phyloP scores from a whole-genome alignment of 164 flowering plant genomes.

The Stephania yunnanensis region DNA sequence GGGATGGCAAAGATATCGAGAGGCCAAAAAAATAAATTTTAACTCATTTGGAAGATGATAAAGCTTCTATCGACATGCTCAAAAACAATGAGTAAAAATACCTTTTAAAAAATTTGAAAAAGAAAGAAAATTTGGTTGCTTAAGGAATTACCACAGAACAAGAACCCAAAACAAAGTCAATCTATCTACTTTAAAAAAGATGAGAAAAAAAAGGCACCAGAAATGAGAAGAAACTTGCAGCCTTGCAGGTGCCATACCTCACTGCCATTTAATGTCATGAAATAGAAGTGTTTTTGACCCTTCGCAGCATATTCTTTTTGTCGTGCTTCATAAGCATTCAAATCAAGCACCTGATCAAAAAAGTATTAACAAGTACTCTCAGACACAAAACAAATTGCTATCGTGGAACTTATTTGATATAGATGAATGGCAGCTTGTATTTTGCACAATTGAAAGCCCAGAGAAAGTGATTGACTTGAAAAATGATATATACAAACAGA shows the following conservation, averaged over 20 bases:
- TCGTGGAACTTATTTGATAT: neutral
- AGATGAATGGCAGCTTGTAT: neutral
- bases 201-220: neutral
- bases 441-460: neutral
- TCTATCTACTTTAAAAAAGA: neutral
- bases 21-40: neutral
- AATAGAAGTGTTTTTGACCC: conserved; percentile 95
- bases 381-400: neutral
- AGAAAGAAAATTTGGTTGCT: neutral
- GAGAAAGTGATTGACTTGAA: neutral
- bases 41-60: neutral
- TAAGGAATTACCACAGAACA: neutral
- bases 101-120: neutral
- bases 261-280: conserved; percentile 93
- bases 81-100: neutral
- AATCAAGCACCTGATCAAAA: conserved; percentile 75
- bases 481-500: neutral
- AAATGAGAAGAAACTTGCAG: neutral
- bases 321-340: conserved; percentile 72
- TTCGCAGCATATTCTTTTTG: conserved; percentile 76
- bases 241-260: conserved; percentile 52
- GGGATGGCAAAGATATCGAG: neutral
- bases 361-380: conserved; percentile 3
- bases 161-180: neutral
- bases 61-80: neutral